phyloP scores from a whole-genome alignment of 768 basidiomycete species.

The Kwoniella heveanensis region DNA sequence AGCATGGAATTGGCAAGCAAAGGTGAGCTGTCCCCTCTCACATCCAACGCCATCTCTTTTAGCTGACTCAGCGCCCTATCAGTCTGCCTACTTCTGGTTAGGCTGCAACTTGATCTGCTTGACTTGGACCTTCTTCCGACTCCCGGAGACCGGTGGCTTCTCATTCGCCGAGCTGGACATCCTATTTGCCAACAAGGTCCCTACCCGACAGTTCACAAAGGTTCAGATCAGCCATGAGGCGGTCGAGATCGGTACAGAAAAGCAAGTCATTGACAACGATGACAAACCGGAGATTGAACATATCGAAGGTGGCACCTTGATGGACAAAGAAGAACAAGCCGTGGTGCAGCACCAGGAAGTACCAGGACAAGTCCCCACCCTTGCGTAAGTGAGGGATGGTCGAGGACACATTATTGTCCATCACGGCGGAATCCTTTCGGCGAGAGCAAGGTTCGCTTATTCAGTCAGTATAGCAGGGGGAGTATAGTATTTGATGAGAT shows the following conservation, averaged over 20 bases:
- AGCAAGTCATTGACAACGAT: slow-evolving; percentile 4
- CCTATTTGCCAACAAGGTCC: slow-evolving; percentile 39
- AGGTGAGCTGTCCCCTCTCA: slow-evolving; percentile 11
- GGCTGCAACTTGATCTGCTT: slow-evolving; percentile 34
- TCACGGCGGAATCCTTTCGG: no score
- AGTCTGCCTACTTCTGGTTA: slow-evolving; percentile 31
- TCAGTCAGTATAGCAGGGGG: no score
- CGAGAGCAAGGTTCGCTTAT: no score
- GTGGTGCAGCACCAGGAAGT: slow-evolving; percentile 12
- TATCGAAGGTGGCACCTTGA: slow-evolving; percentile 1
- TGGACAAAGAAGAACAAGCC: slow-evolving; percentile 1
- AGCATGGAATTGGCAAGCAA: slow-evolving; percentile 40
- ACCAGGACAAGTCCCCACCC: slow-evolving; percentile 10
- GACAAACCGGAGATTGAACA: slow-evolving; percentile 9
- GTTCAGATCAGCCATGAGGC: slow-evolving; percentile 12
- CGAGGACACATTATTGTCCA: no score
- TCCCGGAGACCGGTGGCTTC: slow-evolving; percentile 31
- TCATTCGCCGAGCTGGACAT: slow-evolving; percentile 45
- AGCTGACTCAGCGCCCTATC: not conserved
- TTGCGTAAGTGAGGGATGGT: no score
- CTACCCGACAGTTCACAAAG: slow-evolving; percentile 40
- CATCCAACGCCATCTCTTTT: no score
- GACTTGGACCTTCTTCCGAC: slow-evolving; percentile 36
- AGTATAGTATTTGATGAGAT: no score
- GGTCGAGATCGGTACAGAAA: slow-evolving; percentile 7